A percentile compares a stretch with the other conserved stretches of the same genome.
phyloP scores from a whole-genome alignment of 2,329 filamentous ascomycete genomes.

The Trichoderma asperellum region DNA sequence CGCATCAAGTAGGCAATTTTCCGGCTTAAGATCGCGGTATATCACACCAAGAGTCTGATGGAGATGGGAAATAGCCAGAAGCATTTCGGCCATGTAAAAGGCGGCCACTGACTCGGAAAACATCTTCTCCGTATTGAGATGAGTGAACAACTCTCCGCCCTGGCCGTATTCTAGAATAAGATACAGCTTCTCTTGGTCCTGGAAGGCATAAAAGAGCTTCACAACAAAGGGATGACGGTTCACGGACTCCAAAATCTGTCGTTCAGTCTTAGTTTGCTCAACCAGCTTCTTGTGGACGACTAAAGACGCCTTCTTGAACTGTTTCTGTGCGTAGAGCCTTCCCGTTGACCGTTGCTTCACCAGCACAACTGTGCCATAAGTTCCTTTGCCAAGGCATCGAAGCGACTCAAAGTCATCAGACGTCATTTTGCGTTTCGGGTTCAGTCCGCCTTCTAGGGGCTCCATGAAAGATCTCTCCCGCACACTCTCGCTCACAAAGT shows the following conservation, averaged over 20 bases:
- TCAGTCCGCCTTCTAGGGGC: conserved; percentile 58
- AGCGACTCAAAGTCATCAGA: conserved; percentile 88
- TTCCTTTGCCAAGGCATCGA: conserved; percentile 92
- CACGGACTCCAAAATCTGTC: conserved; percentile 91
- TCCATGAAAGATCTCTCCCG: conserved; percentile 51
- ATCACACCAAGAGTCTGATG: conserved; percentile 92
- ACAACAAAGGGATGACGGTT: conserved; percentile 97
- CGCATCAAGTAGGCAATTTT: conserved; percentile 91
- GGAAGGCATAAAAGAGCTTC: conserved; percentile 97
- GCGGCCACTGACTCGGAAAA: conserved; percentile 86
- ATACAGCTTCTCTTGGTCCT: conserved; percentile 97
- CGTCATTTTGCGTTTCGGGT: conserved; percentile 78
- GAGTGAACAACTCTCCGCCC: conserved; percentile 95
- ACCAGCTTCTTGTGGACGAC: conserved; percentile 94
- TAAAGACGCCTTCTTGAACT: conserved; percentile 95
- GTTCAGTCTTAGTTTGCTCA: conserved; percentile 97
- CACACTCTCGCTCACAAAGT: conserved; percentile 75
- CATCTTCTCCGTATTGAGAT: conserved; percentile 91
- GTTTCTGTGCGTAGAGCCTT: conserved; percentile 93
- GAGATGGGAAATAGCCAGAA: conserved; percentile 89
- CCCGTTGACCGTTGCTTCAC: conserved; percentile 90
- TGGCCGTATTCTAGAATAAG: conserved; percentile 97
- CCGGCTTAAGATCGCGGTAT: conserved; percentile 95
- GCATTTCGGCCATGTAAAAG: conserved; percentile 99
- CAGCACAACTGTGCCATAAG: conserved; percentile 91